These are phyloP conservation scores for Fusarium sp. DNA, from an alignment of 2,329 filamentous ascomycete species.

Conservation along the genomic window DNA sequence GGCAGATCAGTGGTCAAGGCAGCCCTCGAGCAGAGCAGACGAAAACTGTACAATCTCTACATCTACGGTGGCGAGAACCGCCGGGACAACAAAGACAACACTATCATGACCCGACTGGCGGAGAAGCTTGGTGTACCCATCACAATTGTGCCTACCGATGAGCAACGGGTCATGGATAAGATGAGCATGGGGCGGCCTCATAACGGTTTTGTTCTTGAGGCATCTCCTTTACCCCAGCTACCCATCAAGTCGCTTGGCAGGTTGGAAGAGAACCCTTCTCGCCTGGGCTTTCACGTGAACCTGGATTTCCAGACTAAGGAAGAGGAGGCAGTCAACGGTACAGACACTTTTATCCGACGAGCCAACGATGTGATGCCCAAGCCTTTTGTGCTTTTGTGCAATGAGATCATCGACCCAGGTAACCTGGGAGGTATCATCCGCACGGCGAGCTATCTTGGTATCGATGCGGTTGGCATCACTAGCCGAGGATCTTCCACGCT, in stretches of 20 bases:
- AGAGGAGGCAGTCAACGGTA: slow-evolving; percentile 81
- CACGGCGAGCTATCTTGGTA: slow-evolving; percentile 90
- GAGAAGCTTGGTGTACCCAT: slow-evolving; percentile 66
- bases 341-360: slow-evolving; percentile 62
- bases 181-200: slow-evolving; percentile 88
- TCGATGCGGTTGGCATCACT: slow-evolving; percentile 85
- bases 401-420: slow-evolving; percentile 86
- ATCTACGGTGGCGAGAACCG: slow-evolving; percentile 74
- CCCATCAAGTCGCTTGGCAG: slow-evolving; percentile 73
- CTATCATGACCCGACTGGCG: slow-evolving; percentile 63
- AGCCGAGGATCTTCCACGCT: slow-evolving; percentile 80
- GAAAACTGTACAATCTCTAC: slow-evolving; percentile 89
- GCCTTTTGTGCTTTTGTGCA: slow-evolving; percentile 81
- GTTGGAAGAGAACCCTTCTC: slow-evolving; percentile 61
- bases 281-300: slow-evolving; percentile 69
- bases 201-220: slow-evolving; percentile 90
- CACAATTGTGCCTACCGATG: slow-evolving; percentile 70
- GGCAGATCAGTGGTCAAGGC: slow-evolving; percentile 86
- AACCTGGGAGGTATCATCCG: slow-evolving; percentile 93
- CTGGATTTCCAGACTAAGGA: slow-evolving; percentile 80
- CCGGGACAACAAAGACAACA: slow-evolving; percentile 63
- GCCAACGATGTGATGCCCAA: slow-evolving; percentile 59
- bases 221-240: slow-evolving; percentile 82
- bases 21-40: slow-evolving; percentile 75
- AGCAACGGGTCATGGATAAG: slow-evolving; percentile 82